Conservation (phyloP, 257 asterid species). For the Rhazya stricta region DNA sequence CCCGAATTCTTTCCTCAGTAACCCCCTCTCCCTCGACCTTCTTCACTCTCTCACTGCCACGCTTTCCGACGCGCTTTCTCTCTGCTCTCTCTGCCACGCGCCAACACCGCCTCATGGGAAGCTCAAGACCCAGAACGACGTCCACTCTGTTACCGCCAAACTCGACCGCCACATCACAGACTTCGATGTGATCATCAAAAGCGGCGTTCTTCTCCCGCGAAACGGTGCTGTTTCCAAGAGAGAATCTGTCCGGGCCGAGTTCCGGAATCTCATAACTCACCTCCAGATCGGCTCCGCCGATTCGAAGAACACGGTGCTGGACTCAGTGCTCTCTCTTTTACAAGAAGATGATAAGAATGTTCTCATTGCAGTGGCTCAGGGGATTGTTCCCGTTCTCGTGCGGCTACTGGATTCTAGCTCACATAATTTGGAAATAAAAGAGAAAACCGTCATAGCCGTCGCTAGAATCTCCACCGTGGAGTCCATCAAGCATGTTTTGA, state of each 20-base stretch:
- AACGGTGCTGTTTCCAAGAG: conserved; percentile 31
- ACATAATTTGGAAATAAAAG: conserved; percentile 59
- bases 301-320: conserved; percentile 65
- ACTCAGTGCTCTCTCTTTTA: conserved; percentile 55
- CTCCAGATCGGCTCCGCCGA: conserved; percentile 87
- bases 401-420: conserved; percentile 60
- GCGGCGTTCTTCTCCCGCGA: conserved; percentile 38
- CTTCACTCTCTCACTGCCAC: conserved; percentile 49
- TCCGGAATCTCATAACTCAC: conserved; percentile 60
- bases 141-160: conserved; percentile 55
- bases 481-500: conserved; percentile 54
- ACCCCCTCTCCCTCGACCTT: conserved; percentile 51
- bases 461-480: conserved; percentile 69
- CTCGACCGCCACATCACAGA: conserved; percentile 64
- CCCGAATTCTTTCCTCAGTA: conserved; percentile 14
- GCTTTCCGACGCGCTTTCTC: conserved; percentile 41
- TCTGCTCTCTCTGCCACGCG: conserved; percentile 48
- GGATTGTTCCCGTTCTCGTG: conserved; percentile 73
- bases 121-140: conserved; percentile 74
- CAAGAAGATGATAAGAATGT: conserved; percentile 81
- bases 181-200: conserved; percentile 48
- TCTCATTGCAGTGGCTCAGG: conserved; percentile 70
- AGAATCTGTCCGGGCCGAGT: conserved; percentile 61
- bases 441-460: conserved; percentile 56
- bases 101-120: conserved; percentile 50